Evolutionary conservation across 768 basidiomycete species (phyloP), one percentile per base, ranked within the genome.

Genomic region (Hebeloma cylindrosporum): DNA sequence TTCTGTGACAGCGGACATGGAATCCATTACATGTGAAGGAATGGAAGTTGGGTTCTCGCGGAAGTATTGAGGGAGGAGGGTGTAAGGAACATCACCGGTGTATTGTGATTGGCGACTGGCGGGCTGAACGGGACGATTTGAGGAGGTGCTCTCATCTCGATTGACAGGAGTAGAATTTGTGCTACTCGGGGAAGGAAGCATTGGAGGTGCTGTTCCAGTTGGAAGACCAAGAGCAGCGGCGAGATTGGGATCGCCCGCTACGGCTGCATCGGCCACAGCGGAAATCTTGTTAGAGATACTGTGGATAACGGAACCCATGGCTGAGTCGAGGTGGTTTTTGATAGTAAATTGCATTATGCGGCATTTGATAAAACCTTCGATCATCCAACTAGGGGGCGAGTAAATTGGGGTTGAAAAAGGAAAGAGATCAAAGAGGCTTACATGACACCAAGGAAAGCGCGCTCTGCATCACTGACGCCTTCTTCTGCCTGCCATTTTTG

Each of bases 391-490:
- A 70, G 55, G 62, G 64, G 53, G 45, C 60, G 33, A 58, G 25
- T 16, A 21, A 42, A 26, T 25, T 31, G 18, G 58, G 53, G 50
- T 50, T 39, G 57, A 49, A 42, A 55, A 43, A 35, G 48, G 29
- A 39, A 28, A 43, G 45, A 44, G 38, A 47, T 49, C 16, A 10
- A 52, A 31, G 50, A 58, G 38, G 67, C 87, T 75, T 78, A 88
- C 88, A 91, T 85, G 66, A 91, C 74, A 50, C 88, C 88, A 55
- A 86, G 63, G 43, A 91, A 83, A 29, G 86, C 85, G 61, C 72
- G 73, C 59, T 79, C 77, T 18, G 71, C 69, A 51, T 77, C 77
- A 43, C 68, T 71, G 43, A 69, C 71, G 26, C 69, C 70, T 48
- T 78, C 74, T 51, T 77, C 75, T 14, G 70, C 62, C 33, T 68